Evolutionary conservation across 306 rosid species (phyloP), one percentile per base, ranked within the genome.

Genomic region (Trifolium pratense): DNA sequence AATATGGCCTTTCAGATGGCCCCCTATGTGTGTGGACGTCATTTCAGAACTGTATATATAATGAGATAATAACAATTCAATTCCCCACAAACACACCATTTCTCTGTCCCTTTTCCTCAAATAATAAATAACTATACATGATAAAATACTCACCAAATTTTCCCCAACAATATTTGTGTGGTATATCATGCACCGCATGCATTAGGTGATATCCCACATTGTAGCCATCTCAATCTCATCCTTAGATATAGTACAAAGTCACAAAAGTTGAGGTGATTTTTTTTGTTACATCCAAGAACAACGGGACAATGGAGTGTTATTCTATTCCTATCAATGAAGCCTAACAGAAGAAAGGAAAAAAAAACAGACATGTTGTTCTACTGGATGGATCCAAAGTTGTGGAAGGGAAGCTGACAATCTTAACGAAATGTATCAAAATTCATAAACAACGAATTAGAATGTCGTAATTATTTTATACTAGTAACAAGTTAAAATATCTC

Each of bases 101-200:
- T 59, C 11, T 59, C 18, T 56, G 62, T 23, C 59, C 29, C 9
- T 12, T 56, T 56, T 23, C 10, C 60, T 53, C 60, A 20, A 20
- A 53, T 53, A 53, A 49, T 16, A 49, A 17, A 49, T n/a, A 49
- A 6, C 6, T 49, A 49, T 34, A 34, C 37, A 34, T 34, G 16
- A 14, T 56, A 56, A 21, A 56, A 23, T 23, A 56, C 62, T 56
- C 4, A 23, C 62, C 29, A 56, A 56, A 56, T 9, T 4, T 23
- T 10, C 26, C 37, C 64, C 64, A 57, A 23, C 62, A 57, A 57
- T 57, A 13, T 26, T 25, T 58, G 65, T 29, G 65, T 25, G 65
- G 65, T 58, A 15, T 58, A 58, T 58, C 65, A 58, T 58, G 40
- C 65, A 25, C 65, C 65, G 65, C 16, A 58, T 58, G 64, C 16